Conservation (phyloP, 352 stramenopile genomes). For the Phytophthora pluvialis region DNA sequence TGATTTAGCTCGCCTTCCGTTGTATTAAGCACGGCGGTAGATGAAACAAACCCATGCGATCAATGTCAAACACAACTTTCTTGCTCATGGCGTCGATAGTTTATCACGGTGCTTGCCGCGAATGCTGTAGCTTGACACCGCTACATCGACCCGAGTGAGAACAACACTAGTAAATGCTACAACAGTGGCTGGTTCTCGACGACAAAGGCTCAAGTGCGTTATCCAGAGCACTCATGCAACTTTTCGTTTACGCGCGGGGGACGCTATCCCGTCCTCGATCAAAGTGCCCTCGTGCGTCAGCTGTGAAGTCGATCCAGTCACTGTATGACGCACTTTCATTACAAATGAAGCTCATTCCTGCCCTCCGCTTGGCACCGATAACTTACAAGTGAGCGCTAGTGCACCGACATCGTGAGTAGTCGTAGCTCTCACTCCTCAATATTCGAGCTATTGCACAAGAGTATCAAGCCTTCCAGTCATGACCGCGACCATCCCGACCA, state of each 20-base stretch:
- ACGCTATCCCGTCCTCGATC: background rate
- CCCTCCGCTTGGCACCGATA: too few species aligned
- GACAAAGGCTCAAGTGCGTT: background rate
- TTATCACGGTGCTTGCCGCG: too few species aligned
- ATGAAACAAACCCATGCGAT: too few species aligned
- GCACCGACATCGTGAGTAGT: background rate
- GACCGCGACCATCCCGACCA: constrained; percentile 31
- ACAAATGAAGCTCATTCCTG: background rate
- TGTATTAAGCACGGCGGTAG: too few species aligned
- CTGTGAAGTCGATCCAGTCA: background rate
- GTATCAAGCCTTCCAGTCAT: constrained; percentile 3
- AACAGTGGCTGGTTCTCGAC: too few species aligned
- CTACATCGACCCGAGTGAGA: too few species aligned
- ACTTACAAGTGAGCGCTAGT: background rate
- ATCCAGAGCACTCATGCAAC: too few species aligned
- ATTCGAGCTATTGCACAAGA: constrained; percentile 4
- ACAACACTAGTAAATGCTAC: too few species aligned
- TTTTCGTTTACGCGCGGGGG: background rate
- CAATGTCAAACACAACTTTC: too few species aligned
- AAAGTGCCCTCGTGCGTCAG: constrained; percentile 7
- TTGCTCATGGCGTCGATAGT: too few species aligned
- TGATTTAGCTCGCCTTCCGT: too few species aligned
- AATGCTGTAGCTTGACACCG: too few species aligned
- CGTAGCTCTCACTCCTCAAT: constrained; percentile 8
- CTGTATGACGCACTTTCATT: constrained; percentile 12